These are phyloP conservation scores for Artemisia argyi DNA, from an alignment of 129 eudicot genomes.

Conservation along the genomic window DNA sequence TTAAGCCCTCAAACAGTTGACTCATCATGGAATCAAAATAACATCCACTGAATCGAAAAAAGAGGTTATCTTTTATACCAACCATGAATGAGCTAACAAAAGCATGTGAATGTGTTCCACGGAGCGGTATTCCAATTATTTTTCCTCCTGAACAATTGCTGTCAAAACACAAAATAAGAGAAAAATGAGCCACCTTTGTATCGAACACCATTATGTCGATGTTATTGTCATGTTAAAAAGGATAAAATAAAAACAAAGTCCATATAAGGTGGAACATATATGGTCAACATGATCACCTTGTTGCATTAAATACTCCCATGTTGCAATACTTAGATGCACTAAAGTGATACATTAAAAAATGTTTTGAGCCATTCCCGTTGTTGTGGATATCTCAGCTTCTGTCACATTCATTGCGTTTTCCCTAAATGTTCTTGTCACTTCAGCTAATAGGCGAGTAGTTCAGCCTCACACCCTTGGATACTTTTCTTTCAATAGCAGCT, in stretches of 20 bases:
- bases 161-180: constrained; percentile 30
- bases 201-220: neutral
- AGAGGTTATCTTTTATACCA: constrained; percentile 16
- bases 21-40: neutral
- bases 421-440: too few species aligned
- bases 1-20: neutral
- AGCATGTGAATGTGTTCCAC: constrained; percentile 99
- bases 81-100: constrained; percentile 93
- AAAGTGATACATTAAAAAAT: too few species aligned
- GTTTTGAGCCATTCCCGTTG: too few species aligned
- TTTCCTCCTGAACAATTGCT: constrained; percentile 98
- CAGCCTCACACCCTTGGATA: too few species aligned
- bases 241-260: neutral
- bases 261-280: constrained; percentile 10
- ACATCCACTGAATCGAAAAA: constrained; percentile 6
- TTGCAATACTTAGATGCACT: constrained; percentile 92
- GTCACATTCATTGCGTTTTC: too few species aligned
- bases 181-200: constrained; percentile 13
- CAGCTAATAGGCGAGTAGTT: too few species aligned
- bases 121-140: constrained; percentile 93
- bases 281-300: constrained; percentile 59
- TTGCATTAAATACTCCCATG: constrained; percentile 97
- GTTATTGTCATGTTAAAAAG: neutral
- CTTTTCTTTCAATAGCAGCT: too few species aligned
- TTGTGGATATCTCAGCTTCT: too few species aligned